Evolutionary conservation across 2,329 filamentous ascomycete genomes (phyloP).

Genomic region (Cytospora schulzeri): DNA sequence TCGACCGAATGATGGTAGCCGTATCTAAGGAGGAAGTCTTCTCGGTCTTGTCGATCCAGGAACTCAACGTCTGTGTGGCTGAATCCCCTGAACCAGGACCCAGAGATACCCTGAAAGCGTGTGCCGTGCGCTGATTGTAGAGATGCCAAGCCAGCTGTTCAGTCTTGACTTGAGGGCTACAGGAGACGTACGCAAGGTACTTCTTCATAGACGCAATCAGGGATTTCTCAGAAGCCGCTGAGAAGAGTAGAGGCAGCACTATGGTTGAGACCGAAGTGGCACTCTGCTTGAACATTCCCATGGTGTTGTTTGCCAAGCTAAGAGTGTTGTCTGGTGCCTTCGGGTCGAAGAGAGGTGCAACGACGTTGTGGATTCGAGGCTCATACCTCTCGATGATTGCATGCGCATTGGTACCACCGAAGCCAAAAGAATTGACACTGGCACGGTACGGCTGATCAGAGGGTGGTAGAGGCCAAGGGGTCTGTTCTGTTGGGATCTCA

Average conservation of each 20-base stretch:
- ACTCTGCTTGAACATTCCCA: too few relatives aligned
- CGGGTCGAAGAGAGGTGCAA: conserved; percentile 20
- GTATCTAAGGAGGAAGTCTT: conserved; percentile 14
- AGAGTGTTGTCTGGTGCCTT: not conserved
- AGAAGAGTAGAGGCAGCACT: conserved; percentile 41
- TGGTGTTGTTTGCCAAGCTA: too few relatives aligned
- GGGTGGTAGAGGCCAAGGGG: conserved; percentile 40
- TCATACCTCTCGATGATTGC: conserved; percentile 46
- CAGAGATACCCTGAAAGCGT: conserved; percentile 35
- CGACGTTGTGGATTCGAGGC: conserved; percentile 36
- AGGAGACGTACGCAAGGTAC: conserved; percentile 37
- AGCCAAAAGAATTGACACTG: conserved; percentile 50
- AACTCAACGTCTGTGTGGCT: conserved; percentile 31
- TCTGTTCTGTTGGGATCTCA: conserved; percentile 37
- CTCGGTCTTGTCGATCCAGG: conserved; percentile 30
- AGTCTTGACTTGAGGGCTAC: conserved; percentile 17
- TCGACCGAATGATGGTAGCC: conserved; percentile 28
- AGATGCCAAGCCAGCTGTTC: conserved; percentile 39
- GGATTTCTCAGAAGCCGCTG: conserved; percentile 41
- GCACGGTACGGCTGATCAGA: conserved; percentile 43
- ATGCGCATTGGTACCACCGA: conserved; percentile 48
- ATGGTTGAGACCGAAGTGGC: conserved; percentile 24
- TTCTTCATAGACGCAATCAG: conserved; percentile 33
- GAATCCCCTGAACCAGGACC: not conserved
- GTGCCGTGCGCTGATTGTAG: conserved; percentile 35